Base-by-base conservation (phyloP, 1,284 basidiomycete genomes). In the Thelephora terrestris region DNA sequence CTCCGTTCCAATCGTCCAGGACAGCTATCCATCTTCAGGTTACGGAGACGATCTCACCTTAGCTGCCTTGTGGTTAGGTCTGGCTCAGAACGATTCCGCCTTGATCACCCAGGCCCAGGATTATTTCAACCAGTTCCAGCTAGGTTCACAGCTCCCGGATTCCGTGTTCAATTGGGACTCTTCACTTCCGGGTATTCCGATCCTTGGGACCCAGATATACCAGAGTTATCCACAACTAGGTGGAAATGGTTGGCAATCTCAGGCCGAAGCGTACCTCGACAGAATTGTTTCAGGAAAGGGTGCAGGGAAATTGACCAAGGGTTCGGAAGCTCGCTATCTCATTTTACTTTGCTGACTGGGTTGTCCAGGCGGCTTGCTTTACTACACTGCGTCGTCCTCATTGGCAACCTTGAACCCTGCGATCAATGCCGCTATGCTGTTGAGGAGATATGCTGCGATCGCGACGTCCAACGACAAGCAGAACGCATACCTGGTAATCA, bases 131-230 rank as follows among this genome's bases (percentile, higher is more conserved):
- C 66, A 78, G 34, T 85, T 78, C 58, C 62, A 70, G 16, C 71
- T 91, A 0, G 64, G 67, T 4, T 69, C 40, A 3, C 53, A 56
- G 45, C 36, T 61, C 7, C 20, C 55, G 7, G 67, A 81, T 47
- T 64, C 70, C 5, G 81, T 85, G 5, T 88, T 93, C 68, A 93
- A 94, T 61, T 96, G 93, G 92, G 91, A 94, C 60, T 78, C 79
- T 2, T 88, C 89, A 62, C 75, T 76, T 0, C 84, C 90, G 3
- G 89, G 83, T 1, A 61, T 89, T 0, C 77, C 81, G 38, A 75
- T 95, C 17, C 67, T 95, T 10, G 87, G 87, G 47, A 69, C 81
- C 0, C 81, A 83, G 50, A 69, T 91, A 25, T 77, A 79, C 1
- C 64, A 74, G 52, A 64, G 75, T 34, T 65, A 78, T 57, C 66